Conservation (phyloP, 2,329 filamentous ascomycete species). For the Microdochium trichocladiopsis region DNA sequence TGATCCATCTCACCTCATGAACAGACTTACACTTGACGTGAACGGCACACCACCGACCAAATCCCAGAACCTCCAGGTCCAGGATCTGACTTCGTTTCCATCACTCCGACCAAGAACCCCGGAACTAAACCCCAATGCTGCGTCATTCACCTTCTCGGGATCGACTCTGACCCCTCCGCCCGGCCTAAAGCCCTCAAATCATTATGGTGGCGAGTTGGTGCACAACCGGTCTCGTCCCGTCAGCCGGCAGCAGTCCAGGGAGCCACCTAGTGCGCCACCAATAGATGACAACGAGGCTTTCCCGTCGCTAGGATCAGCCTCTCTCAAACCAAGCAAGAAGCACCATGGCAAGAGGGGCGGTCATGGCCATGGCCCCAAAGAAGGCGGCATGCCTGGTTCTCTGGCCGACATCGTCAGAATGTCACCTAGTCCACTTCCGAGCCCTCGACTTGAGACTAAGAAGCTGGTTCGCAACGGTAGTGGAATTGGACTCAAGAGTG, state of each 20-base stretch:
- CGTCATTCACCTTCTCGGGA: slow-evolving; percentile 45
- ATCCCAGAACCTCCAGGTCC: slow-evolving; percentile 66
- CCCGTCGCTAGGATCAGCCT: slow-evolving; percentile 74
- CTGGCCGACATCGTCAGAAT: slow-evolving; percentile 93
- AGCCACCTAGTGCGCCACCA: slow-evolving; percentile 62
- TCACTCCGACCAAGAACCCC: slow-evolving; percentile 56
- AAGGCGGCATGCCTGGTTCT: slow-evolving; percentile 64
- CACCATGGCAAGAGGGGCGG: slow-evolving; percentile 88
- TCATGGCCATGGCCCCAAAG: slow-evolving; percentile 65
- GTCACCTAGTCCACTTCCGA: slow-evolving; percentile 75
- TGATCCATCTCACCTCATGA: slow-evolving; percentile 81
- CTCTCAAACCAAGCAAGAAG: slow-evolving; percentile 74
- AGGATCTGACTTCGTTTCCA: slow-evolving; percentile 82
- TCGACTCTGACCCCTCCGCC: slow-evolving; percentile 58
- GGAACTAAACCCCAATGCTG: slow-evolving; percentile 47
- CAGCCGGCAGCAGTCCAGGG: slow-evolving; percentile 64
- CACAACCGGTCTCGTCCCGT: slow-evolving; percentile 75
- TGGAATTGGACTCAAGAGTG: slow-evolving; percentile 54
- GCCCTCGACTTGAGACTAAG: slow-evolving; percentile 51
- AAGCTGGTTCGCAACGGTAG: slow-evolving; percentile 58
- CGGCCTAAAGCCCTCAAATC: slow-evolving; percentile 58
- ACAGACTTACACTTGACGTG: slow-evolving; percentile 69
- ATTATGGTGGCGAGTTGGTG: slow-evolving; percentile 49
- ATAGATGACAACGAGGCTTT: slow-evolving; percentile 96
- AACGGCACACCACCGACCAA: slow-evolving; percentile 58